Conservation (phyloP, 345 rosid species). For the Psidium guajava region DNA sequence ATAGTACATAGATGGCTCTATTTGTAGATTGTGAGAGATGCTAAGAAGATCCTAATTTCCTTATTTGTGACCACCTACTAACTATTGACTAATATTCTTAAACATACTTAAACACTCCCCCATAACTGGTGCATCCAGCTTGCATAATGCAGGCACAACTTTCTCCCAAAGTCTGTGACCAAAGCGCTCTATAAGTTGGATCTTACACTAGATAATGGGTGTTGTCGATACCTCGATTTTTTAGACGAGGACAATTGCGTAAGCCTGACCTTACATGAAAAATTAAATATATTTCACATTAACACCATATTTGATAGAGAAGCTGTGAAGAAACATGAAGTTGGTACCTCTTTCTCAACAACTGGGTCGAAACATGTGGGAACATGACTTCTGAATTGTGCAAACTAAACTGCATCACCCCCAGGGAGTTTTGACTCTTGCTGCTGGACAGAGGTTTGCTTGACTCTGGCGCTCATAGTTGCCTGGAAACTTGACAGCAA, state of each 20-base stretch:
- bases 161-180: neutral
- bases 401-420: neutral
- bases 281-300: neutral
- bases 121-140: neutral
- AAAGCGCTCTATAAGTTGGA: neutral
- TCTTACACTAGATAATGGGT: neutral
- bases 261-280: neutral
- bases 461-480: too few species aligned
- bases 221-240: neutral
- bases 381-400: too few species aligned
- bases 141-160: neutral
- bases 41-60: too few species aligned
- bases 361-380: too few species aligned
- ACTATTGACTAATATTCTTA: too few species aligned
- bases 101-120: too few species aligned
- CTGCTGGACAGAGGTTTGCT: too few species aligned
- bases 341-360: neutral
- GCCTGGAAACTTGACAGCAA: too few species aligned
- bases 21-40: too few species aligned
- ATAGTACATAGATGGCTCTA: too few species aligned
- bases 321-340: neutral
- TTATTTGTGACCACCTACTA: too few species aligned
- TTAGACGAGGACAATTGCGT: neutral
- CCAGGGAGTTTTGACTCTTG: too few species aligned
- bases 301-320: neutral